Evolutionary conservation across 2,329 filamentous ascomycete genomes (phyloP).

Genomic region (Rhynchosporium agropyri): DNA sequence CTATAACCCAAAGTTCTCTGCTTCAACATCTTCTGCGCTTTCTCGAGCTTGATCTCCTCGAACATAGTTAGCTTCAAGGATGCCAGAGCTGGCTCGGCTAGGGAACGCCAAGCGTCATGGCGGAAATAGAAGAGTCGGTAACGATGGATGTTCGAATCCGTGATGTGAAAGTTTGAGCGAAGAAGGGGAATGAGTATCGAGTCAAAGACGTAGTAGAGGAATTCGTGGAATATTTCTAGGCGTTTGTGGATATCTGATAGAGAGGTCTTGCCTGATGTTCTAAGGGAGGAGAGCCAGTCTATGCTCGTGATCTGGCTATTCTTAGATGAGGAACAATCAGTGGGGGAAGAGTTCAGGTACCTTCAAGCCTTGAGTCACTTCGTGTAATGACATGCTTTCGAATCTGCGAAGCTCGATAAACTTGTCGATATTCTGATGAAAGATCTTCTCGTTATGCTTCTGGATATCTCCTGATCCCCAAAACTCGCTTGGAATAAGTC

Average conservation of each 20-base stretch:
- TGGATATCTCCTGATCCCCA: constrained; percentile 65
- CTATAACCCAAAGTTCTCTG: constrained; percentile 73
- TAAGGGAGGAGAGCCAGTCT: constrained; percentile 69
- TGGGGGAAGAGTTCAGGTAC: constrained; percentile 47
- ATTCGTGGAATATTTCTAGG: constrained; percentile 76
- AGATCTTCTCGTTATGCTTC: constrained; percentile 58
- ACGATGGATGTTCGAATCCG: constrained; percentile 79
- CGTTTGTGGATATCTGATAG: constrained; percentile 75
- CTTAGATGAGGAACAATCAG: constrained; percentile 12
- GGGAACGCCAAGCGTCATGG: constrained; percentile 83
- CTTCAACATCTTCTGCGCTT: constrained; percentile 60
- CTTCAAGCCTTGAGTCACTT: constrained; percentile 75
- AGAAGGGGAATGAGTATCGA: constrained; percentile 87
- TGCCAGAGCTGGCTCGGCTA: constrained; percentile 73
- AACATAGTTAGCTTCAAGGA: constrained; percentile 74
- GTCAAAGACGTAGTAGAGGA: constrained; percentile 92
- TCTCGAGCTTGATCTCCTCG: constrained; percentile 67
- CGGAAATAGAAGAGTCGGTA: constrained; percentile 91
- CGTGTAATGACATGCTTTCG: constrained; percentile 78
- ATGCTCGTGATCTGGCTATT: constrained; percentile 63
- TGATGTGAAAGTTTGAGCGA: constrained; percentile 88
- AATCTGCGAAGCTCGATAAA: constrained; percentile 80
- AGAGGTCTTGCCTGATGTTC: constrained; percentile 59
- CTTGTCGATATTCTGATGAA: constrained; percentile 71
- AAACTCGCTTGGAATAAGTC: constrained; percentile 72